A percentile compares a stretch with the other conserved stretches of the same genome.
Conservation (phyloP, 257 asterid species). For the Solanum sparsipilum region DNA sequence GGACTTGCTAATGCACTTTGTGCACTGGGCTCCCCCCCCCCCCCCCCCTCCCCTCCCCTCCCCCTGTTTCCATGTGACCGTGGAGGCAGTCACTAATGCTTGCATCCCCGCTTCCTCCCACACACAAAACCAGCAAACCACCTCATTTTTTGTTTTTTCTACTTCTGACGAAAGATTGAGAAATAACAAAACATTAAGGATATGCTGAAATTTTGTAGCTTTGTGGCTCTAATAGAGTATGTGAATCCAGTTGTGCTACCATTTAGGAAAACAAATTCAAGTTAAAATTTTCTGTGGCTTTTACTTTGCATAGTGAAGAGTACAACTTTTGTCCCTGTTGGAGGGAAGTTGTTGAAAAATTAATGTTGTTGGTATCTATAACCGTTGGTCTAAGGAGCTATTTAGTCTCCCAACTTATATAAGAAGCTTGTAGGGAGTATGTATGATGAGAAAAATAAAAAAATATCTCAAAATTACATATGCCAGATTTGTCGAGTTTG, state of each 20-base stretch:
- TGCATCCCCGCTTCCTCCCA: neutral
- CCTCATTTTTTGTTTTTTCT: neutral
- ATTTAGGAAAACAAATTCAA: neutral
- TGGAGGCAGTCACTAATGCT: neutral
- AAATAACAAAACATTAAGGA: neutral
- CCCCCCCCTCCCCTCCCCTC: neutral
- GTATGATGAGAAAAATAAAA: neutral
- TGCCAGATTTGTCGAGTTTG: neutral
- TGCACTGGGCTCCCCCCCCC: neutral
- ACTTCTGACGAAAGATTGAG: neutral
- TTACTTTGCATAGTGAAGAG: neutral
- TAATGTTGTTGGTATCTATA: neutral
- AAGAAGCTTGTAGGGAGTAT: neutral
- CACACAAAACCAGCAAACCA: neutral
- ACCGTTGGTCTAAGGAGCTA: neutral
- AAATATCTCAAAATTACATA: neutral
- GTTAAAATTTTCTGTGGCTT: neutral
- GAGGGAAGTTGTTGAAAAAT: neutral
- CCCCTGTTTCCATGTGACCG: neutral
- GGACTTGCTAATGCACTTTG: neutral
- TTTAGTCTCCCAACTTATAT: neutral
- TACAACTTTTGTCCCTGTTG: neutral
- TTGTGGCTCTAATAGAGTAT: neutral
- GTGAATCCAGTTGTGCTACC: neutral
- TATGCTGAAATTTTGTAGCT: neutral